Base-by-base conservation (phyloP, 2,329 filamentous ascomycete species). In the Xylariaceae sp. region DNA sequence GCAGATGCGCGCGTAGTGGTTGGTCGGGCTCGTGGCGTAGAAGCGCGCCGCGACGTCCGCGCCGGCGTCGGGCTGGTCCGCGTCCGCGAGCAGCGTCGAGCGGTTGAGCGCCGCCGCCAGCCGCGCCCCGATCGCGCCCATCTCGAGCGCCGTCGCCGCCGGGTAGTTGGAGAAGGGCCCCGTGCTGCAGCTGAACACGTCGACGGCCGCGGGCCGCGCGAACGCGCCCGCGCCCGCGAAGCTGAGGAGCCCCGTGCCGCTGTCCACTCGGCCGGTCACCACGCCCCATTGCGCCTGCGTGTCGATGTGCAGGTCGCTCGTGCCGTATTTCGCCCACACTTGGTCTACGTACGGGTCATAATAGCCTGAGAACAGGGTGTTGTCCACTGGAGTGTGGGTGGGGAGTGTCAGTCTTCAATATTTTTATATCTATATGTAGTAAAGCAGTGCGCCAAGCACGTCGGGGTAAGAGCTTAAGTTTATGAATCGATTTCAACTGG, bases 31-130 rank as follows among this genome's bases (percentile, higher is more conserved):
- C 0, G 64, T 57, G 66, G 82, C 81, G 44, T 59, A 59, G 67
- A 87, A 89, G 68, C 88, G 85, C 68, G 89, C 88, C 32, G 84
- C 86, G 35, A 81, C 66, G 2, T 80, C 69, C 1, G 64, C 55
- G 64, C 82, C 80, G 36, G 75, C 74, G 49, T 81, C 75, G 11
- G 82, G 84, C 72, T 81, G 84, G 59, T 65, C 63, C n/a, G 68
- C 47, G 62, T 81, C 73, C 16, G 71, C 66, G 43, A 89, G 71
- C 55, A 94, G 72, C 9, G 87, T 92, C 27, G 82, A 85, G 18
- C 90, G 81, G 72, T 92, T 91, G 64, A 93, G 83, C 1, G 87
- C 88, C 1, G 90, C 89, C 0, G 87, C 82, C 11, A 94, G 73
- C n/a, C 90, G 80, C 0, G 91, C 88, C 7, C 86, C 85, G 50